These are phyloP conservation scores for Blastobotrys aristatus DNA, from an alignment of 1,139 yeast genomes.

Conservation along the genomic window DNA sequence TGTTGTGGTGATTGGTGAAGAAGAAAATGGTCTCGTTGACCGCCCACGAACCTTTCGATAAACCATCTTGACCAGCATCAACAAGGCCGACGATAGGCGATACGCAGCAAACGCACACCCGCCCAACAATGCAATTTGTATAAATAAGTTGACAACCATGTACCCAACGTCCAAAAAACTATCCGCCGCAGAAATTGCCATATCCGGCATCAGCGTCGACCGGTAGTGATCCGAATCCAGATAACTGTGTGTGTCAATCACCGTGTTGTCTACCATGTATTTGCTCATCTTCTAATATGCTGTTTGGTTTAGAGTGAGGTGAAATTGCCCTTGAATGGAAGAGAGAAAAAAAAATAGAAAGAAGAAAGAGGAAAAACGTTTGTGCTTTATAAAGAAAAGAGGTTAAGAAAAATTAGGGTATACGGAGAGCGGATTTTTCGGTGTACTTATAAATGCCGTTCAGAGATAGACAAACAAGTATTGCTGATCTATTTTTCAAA, in stretches of 20 bases:
- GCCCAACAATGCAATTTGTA: slow-evolving; percentile 1
- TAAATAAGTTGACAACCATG: background rate
- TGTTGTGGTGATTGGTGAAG: background rate
- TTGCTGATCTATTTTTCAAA: background rate
- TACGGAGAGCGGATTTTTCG: background rate
- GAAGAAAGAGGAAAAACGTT: background rate
- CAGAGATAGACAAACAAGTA: no score
- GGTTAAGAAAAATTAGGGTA: no score
- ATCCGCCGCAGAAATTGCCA: background rate
- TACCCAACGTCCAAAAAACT: background rate
- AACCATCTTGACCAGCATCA: background rate
- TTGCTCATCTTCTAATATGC: slow-evolving; percentile 4
- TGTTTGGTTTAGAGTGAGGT: no score
- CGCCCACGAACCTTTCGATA: background rate
- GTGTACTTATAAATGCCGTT: background rate
- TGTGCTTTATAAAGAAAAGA: background rate
- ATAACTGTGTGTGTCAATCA: slow-evolving; percentile 11
- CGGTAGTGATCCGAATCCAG: slow-evolving; percentile 8
- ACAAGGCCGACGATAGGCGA: background rate
- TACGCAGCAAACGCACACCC: background rate
- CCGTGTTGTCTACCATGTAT: slow-evolving; percentile 8
- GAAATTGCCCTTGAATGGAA: background rate
- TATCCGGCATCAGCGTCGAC: slow-evolving; percentile 6
- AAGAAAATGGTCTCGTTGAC: no score
- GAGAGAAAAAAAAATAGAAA: background rate